Base-by-base conservation (phyloP, 2,329 filamentous ascomycete genomes). In the Simplicillium aogashimaense region DNA sequence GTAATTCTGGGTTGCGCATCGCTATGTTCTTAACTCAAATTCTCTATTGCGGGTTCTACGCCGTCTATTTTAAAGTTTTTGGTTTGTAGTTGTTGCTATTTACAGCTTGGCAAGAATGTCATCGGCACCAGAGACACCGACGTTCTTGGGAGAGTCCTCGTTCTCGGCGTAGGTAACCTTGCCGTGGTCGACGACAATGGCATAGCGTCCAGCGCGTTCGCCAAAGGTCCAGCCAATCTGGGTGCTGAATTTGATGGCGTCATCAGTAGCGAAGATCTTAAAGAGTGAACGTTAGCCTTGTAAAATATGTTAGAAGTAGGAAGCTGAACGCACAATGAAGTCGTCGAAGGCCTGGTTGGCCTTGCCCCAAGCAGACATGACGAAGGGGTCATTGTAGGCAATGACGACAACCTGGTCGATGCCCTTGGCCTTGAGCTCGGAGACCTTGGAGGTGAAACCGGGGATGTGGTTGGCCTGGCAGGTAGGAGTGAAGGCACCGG, bases 321-420 rank as follows among this genome's bases (percentile, higher is more conserved):
- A 16, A 28, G 29, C 29, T 3, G 20, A 39, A 60, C 71, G 51
- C 51, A 76, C 72, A 49, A 77, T 71, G 43, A 61, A 72, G 51
- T 90, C 81, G 48, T 80, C 78, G 56, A 76, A 81, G 56, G 90
- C 71, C 39, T 73, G 72, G 66, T 94, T 90, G 56, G 87, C 86
- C 76, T 94, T 94, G 65, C 79, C 83, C 86, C 86, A 92, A 40
- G 84, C 86, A 53, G 78, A 81, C 85, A 90, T 90, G 61, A 94
- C 87, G 58, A 73, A 94, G 48, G 81, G 70, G 65, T 94, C 88
- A 65, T 94, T 94, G 70, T 70, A 82, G 44, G 86, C 84, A 55
- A 94, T 81, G 56, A 92, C 78, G 50, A 86, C 76, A 54, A 94
- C 77, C 47, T 83, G 64, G 63, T 94, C 87, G 50, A 94, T 83